phyloP scores from a whole-genome alignment of 352 stramenopile genomes.

The Phytopythium helicoides region DNA sequence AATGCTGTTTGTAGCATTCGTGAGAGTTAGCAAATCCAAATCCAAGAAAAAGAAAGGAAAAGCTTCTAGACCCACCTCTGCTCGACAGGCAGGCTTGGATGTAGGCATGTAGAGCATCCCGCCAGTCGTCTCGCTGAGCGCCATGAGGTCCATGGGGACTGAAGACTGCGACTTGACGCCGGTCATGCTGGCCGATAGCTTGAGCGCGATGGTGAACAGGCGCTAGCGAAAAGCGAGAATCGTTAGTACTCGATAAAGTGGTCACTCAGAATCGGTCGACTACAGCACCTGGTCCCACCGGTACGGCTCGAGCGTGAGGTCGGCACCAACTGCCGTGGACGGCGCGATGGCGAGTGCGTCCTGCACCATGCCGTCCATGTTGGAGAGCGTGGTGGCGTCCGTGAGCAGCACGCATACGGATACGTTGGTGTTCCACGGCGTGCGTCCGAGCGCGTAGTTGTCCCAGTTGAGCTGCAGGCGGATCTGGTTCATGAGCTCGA shows the following conservation, averaged over 20 bases:
- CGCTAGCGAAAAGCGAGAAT: conserved; percentile 18
- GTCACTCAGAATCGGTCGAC: too few species aligned
- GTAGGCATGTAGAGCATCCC: conserved; percentile 84
- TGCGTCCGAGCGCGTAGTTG: conserved; percentile 76
- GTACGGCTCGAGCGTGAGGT: conserved; percentile 81
- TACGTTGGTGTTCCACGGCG: conserved; percentile 84
- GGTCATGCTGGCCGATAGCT: conserved; percentile 67
- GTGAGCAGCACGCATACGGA: conserved; percentile 79
- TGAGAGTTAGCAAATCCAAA: too few species aligned
- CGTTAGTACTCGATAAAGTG: neutral
- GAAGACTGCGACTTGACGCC: conserved; percentile 41
- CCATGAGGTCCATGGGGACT: conserved; percentile 76
- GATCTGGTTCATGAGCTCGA: conserved; percentile 90
- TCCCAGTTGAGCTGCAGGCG: conserved; percentile 88
- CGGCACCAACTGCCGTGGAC: conserved; percentile 59
- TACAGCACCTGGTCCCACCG: conserved; percentile 83
- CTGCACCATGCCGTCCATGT: conserved; percentile 64
- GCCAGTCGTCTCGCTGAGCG: conserved; percentile 80
- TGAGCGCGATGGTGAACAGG: conserved; percentile 78
- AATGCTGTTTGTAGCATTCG: conserved; percentile 60
- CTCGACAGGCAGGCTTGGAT: conserved; percentile 72
- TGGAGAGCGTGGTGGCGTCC: conserved; percentile 73
- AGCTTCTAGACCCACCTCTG: conserved; percentile 34
- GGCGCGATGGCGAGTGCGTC: conserved; percentile 72
- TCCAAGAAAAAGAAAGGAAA: neutral